Base-by-base conservation (phyloP, 495 filamentous ascomycete species). In the Halenospora varia region DNA sequence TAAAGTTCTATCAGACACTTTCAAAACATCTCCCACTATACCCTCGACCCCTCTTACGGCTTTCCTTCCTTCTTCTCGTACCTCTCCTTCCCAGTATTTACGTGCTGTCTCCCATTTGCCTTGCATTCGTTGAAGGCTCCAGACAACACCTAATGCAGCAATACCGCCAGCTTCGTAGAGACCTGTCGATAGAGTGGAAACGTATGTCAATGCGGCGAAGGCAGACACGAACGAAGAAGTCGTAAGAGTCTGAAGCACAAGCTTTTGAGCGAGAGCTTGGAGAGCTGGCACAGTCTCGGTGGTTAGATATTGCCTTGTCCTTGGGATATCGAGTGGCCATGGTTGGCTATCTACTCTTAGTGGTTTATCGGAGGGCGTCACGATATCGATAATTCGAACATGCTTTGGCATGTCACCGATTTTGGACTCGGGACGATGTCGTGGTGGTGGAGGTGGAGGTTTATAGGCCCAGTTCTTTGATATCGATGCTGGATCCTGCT, bases 151-250 rank as follows among this genome's bases (percentile, higher is more conserved):
- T 4, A 95, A 68, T 2, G 89, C 90, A 0, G 84, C 89, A n/a
- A 96, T 73, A 13, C 87, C 88, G 25, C 87, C 83, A 11, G 88
- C 85, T 69, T 93, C 89, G 66, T 95, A 95, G 0, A 88, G 55
- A 4, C 74, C 70, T 0, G 77, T 75, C 9, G 70, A 65, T 18
- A 73, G 55, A 1, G 72, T 73, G 11, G 59, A 67, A n/a, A 65
- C 24, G 48, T 68, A 66, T 39, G 63, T 62, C 9, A 63, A 22
- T 9, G 40, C 63, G 1, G 75, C 69, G 0, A 80, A 70, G 3
- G 81, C 59, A 15, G 87, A 86, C 39, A 90, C 64, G 62, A 89
- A 93, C 3, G 87, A 75, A 10, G 93, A 80, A 0, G 76, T 83
- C 0, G 83, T 84, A 13, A 96, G 77, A n/a, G 86, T 86, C 66